Evolutionary conservation across 257 asterid species (phyloP).

Genomic region (Parsonsia alboflavescens): DNA sequence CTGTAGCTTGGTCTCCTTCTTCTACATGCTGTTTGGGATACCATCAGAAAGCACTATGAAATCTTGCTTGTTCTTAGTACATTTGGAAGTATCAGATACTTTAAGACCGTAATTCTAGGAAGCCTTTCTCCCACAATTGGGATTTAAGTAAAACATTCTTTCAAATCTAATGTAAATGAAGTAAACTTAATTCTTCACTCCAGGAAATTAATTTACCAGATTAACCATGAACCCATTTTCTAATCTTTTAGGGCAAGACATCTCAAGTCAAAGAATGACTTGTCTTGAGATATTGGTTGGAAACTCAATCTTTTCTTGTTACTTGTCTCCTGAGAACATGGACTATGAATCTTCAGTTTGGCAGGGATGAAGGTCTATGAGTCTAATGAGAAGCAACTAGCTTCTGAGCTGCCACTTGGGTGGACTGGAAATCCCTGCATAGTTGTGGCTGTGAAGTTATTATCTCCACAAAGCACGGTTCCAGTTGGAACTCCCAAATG

Average conservation of each 20-base stretch:
- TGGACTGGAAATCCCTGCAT: constrained; percentile 89
- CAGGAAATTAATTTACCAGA: background rate
- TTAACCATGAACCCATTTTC: background rate
- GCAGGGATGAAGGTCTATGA: constrained; percentile 69
- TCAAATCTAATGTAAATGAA: constrained; percentile 5
- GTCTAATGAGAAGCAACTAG: constrained; percentile 61
- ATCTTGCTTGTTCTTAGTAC: constrained; percentile 51
- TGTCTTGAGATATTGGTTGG: background rate
- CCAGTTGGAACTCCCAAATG: constrained; percentile 43
- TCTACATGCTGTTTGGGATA: constrained; percentile 58
- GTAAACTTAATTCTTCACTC: background rate
- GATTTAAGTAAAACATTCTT: constrained; percentile 25
- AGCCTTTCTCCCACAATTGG: constrained; percentile 58
- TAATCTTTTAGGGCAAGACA: background rate
- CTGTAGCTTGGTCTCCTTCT: constrained; percentile 12
- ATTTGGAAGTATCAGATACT: constrained; percentile 43
- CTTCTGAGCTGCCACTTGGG: constrained; percentile 56
- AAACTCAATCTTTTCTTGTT: background rate
- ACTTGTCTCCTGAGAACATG: background rate
- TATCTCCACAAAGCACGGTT: constrained; percentile 32
- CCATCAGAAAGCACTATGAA: constrained; percentile 44
- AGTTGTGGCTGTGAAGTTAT: constrained; percentile 34
- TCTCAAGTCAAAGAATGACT: background rate
- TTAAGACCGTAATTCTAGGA: constrained; percentile 65
- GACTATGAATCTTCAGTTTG: background rate